Evolutionary conservation across 2,329 filamentous ascomycete species (phyloP).

Genomic region (Arthrobotrys conoides): DNA sequence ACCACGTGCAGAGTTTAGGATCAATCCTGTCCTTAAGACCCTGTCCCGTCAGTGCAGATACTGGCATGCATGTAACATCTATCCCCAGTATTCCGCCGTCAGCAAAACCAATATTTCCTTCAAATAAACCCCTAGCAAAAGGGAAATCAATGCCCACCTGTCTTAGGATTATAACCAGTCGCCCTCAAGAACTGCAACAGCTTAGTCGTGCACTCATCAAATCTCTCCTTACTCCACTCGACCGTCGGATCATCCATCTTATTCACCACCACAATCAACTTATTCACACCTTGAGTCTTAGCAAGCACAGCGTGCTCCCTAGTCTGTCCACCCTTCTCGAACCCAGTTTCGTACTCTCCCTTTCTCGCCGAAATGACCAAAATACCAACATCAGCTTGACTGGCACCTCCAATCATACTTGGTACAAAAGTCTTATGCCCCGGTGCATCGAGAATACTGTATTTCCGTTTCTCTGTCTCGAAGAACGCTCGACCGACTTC

Average conservation of each 20-base stretch:
- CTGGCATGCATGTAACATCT: conserved; percentile 95
- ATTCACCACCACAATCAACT: conserved; percentile 94
- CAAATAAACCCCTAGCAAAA: conserved; percentile 10
- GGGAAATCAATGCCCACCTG: conserved; percentile 65
- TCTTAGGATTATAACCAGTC: conserved; percentile 94
- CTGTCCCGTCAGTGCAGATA: conserved; percentile 86
- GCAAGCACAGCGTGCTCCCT: conserved; percentile 97
- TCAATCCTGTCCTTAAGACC: conserved; percentile 92
- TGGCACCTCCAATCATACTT: conserved; percentile 96
- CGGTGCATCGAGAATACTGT: conserved; percentile 96
- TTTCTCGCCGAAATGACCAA: conserved; percentile 96
- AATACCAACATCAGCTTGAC: conserved; percentile 93
- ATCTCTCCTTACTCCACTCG: conserved; percentile 93
- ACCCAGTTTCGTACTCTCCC: conserved; percentile 98
- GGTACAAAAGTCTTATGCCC: conserved; percentile 98
- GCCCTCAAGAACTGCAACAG: conserved; percentile 88
- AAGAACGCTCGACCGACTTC: conserved; percentile 97
- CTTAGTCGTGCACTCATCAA: conserved; percentile 92
- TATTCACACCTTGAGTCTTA: conserved; percentile 98
- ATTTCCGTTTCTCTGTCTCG: conserved; percentile 94
- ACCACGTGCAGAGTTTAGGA: conserved; percentile 83
- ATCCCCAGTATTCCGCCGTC: conserved; percentile 24
- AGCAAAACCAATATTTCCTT: conserved; percentile 13
- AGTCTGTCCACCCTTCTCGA: conserved; percentile 96
- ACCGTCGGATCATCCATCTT: conserved; percentile 99